Conservation (phyloP, 768 basidiomycete genomes). For the Boletales sp. region DNA sequence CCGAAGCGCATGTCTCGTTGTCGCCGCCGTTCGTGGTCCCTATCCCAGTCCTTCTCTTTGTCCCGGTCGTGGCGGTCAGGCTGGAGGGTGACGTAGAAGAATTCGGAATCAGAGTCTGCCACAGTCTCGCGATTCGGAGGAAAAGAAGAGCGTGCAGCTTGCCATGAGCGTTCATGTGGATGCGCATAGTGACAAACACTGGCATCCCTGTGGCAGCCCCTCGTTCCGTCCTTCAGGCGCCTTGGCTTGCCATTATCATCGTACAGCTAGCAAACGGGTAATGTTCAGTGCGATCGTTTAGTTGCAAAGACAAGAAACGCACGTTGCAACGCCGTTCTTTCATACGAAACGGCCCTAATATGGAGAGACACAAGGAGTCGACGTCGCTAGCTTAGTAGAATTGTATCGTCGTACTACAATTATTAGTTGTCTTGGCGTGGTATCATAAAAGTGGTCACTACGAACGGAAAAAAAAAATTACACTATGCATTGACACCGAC, state of each 20-base stretch:
- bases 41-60: conserved; percentile 2
- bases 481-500: neutral
- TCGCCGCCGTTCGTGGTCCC: neutral
- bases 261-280: conserved; percentile 16
- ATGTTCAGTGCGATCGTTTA: conserved; percentile 4
- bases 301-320: conserved; percentile 8
- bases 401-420: neutral
- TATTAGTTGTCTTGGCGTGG: neutral
- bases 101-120: conserved; percentile 20
- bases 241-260: conserved; percentile 28
- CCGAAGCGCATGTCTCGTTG: neutral
- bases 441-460: conserved; percentile 15
- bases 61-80: conserved; percentile 15
- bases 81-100: conserved; percentile 16
- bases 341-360: neutral
- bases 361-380: too few relatives aligned
- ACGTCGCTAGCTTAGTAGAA: neutral
- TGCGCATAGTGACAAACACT: conserved; percentile 28
- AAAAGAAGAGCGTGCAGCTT: conserved; percentile 21
- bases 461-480: neutral
- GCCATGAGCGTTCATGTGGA: conserved; percentile 33
- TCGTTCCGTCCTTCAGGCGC: conserved; percentile 14
- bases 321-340: conserved; percentile 32
- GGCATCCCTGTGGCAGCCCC: conserved; percentile 21
- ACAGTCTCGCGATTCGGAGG: conserved; percentile 22